Evolutionary conservation across 176 grass and related monocot genomes (phyloP).

Genomic region (Sorghum bicolor): Sorghum_bicolor_NCBIv3 NC_012872.2:72539001-72539500

Average conservation of each 20-base stretch:
- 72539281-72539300: background rate
- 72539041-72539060: background rate
- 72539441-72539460: background rate
- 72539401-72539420: background rate
- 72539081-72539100: background rate
- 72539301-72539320: background rate
- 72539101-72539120: background rate
- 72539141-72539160: background rate
- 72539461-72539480: background rate
- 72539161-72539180: background rate
- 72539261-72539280: background rate
- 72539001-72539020: background rate
- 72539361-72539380: background rate
- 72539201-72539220: background rate
- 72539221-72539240: background rate
- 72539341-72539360: background rate
- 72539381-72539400: background rate
- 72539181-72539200: background rate
- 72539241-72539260: background rate
- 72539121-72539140: background rate
- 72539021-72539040: background rate
- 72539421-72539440: background rate
- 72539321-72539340: background rate
- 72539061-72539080: background rate
- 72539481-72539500: background rate